phyloP scores from a whole-genome alignment of 768 basidiomycete genomes.

The Xerocomus brunneocitrinus region DNA sequence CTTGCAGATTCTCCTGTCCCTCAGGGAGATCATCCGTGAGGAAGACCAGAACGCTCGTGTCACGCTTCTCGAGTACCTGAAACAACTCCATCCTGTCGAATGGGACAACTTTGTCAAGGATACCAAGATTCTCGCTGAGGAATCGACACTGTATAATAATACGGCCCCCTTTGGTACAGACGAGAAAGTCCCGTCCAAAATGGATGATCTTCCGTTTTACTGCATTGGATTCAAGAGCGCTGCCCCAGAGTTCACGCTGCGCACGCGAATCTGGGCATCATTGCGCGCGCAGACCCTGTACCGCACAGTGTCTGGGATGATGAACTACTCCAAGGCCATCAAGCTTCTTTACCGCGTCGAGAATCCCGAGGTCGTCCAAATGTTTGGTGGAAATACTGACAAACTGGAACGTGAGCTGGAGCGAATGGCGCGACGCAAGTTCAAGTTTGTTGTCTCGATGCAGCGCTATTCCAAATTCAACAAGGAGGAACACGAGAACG shows the following conservation, averaged over 20 bases:
- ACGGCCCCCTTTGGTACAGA: conserved; percentile 64
- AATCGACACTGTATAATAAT: conserved; percentile 82
- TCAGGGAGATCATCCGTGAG: conserved; percentile 97
- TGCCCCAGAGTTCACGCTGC: conserved; percentile 95
- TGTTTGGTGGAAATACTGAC: conserved; percentile 96
- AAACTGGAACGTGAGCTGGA: conserved; percentile 94
- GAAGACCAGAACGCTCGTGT: conserved; percentile 97
- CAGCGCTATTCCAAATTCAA: conserved; percentile 99
- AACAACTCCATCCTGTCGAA: conserved; percentile 95
- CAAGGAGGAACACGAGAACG: conserved; percentile 98
- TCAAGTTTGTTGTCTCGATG: conserved; percentile 99
- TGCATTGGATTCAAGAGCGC: conserved; percentile 99
- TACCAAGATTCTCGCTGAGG: conserved; percentile 97
- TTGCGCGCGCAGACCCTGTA: conserved; percentile 98
- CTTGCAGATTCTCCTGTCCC: conserved; percentile 82
- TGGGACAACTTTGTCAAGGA: conserved; percentile 99
- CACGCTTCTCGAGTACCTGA: conserved; percentile 95
- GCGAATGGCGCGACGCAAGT: conserved; percentile 96
- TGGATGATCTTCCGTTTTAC: conserved; percentile 94
- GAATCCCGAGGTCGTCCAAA: conserved; percentile 97
- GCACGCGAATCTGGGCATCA: conserved; percentile 99
- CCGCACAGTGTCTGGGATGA: conserved; percentile 98
- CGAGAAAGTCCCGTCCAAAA: conserved; percentile 81
- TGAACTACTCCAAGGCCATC: conserved; percentile 99
- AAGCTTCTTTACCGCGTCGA: conserved; percentile 99